Evolutionary conservation across 2,329 filamentous ascomycete species (phyloP).

Genomic region (Calonectria fujianensis): DNA sequence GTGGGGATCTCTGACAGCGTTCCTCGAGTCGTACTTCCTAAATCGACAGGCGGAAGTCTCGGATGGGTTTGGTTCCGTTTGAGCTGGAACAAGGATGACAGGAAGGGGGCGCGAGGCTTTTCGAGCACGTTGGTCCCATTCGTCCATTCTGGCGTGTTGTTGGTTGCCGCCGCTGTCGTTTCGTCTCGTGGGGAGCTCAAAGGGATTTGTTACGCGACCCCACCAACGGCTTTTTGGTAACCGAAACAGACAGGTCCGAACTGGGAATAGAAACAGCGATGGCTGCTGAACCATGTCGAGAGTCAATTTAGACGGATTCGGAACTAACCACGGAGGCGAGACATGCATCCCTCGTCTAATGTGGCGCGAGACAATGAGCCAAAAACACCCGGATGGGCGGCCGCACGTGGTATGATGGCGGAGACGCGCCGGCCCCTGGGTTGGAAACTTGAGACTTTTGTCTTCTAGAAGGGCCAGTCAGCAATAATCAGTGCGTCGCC

Average conservation of each 20-base stretch:
- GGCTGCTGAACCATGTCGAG: neutral
- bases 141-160: neutral
- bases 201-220: neutral
- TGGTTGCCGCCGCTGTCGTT: neutral
- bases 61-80: neutral
- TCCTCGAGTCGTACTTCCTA: neutral
- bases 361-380: neutral
- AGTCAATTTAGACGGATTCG: neutral
- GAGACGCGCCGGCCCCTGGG: neutral
- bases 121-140: neutral
- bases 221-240: neutral
- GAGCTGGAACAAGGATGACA: neutral
- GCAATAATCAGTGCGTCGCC: neutral
- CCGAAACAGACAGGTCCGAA: constrained; percentile 4
- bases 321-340: neutral
- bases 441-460: neutral
- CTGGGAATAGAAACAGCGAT: neutral
- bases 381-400: constrained; percentile 3
- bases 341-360: constrained; percentile 17
- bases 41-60: neutral
- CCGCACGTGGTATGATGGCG: constrained; percentile 20
- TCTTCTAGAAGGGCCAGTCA: neutral
- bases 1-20: neutral
- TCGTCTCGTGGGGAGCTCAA: neutral
- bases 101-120: neutral